Evolutionary conservation across 306 rosid genomes (phyloP).

Genomic region (Fragaria ananassa): DNA sequence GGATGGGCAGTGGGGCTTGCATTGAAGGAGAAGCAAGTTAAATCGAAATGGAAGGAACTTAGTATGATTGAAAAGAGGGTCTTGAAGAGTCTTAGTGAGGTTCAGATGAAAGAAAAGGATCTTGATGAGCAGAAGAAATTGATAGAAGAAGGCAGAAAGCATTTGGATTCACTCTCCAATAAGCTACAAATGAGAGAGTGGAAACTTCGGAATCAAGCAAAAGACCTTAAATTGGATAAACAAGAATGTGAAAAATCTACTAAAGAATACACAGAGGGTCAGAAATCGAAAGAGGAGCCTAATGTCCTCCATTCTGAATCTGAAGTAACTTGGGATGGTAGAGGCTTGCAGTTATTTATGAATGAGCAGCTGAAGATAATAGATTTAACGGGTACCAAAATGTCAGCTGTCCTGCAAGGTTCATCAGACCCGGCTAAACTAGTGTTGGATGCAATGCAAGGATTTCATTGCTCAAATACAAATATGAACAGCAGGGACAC

Average conservation of each 20-base stretch:
- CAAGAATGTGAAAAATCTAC: conserved; percentile 11
- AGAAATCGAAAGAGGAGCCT: not conserved
- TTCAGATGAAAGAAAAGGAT: not conserved
- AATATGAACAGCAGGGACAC: conserved; percentile 8
- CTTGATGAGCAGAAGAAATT: not conserved
- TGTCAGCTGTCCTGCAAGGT: not conserved
- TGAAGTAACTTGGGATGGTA: conserved; percentile 8
- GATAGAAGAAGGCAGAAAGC: not conserved
- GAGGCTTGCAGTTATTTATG: conserved; percentile 16
- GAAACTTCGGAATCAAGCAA: conserved; percentile 10
- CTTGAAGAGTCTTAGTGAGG: conserved; percentile 10
- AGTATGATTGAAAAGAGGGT: conserved; percentile 1
- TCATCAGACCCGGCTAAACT: conserved; percentile 32
- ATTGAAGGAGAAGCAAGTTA: not conserved
- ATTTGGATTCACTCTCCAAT: not conserved
- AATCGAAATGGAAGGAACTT: not conserved
- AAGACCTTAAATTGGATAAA: conserved; percentile 21
- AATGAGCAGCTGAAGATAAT: not conserved
- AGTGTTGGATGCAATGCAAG: conserved; percentile 40
- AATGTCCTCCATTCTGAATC: not conserved
- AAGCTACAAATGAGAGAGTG: conserved; percentile 27
- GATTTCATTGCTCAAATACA: conserved; percentile 25
- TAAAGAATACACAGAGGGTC: not conserved
- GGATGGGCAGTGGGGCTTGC: not conserved
- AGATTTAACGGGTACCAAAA: not conserved